A percentile compares a stretch with the other conserved stretches of the same genome.
Conservation (phyloP, 768 basidiomycete species). For the Lactarius psammicola region DNA sequence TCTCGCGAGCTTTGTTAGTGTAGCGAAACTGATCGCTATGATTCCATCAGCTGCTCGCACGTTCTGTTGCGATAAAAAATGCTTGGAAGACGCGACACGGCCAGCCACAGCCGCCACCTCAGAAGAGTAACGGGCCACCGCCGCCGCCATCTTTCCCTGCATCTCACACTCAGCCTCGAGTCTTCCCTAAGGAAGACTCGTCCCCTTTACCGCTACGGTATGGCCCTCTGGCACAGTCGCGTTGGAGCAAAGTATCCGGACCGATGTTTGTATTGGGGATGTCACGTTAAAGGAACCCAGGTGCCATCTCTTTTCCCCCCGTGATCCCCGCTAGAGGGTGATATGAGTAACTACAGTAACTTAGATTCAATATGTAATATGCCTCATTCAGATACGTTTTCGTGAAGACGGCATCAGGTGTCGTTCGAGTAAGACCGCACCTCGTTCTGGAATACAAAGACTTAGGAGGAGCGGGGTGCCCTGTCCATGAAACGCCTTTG, state of each 20-base stretch:
- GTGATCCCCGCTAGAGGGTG: neutral
- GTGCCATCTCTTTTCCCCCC: neutral
- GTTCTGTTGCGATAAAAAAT: conserved; percentile 59
- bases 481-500: no score
- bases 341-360: neutral
- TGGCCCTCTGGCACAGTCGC: conserved; percentile 61
- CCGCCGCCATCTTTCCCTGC: conserved; percentile 23
- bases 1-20: neutral
- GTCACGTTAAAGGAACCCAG: conserved; percentile 49
- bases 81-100: conserved; percentile 70
- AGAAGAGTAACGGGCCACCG: conserved; percentile 29
- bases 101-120: conserved; percentile 32
- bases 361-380: neutral
- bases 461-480: no score
- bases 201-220: conserved; percentile 50
- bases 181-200: conserved; percentile 13
- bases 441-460: conserved; percentile 15
- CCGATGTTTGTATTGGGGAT: conserved; percentile 61
- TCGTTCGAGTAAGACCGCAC: conserved; percentile 1
- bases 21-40: neutral
- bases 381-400: neutral
- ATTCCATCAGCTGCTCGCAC: conserved; percentile 57
- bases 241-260: conserved; percentile 74
- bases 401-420: neutral
- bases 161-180: conserved; percentile 30